phyloP scores from a whole-genome alignment of 345 rosid species.

The Heritiera fomes region DNA sequence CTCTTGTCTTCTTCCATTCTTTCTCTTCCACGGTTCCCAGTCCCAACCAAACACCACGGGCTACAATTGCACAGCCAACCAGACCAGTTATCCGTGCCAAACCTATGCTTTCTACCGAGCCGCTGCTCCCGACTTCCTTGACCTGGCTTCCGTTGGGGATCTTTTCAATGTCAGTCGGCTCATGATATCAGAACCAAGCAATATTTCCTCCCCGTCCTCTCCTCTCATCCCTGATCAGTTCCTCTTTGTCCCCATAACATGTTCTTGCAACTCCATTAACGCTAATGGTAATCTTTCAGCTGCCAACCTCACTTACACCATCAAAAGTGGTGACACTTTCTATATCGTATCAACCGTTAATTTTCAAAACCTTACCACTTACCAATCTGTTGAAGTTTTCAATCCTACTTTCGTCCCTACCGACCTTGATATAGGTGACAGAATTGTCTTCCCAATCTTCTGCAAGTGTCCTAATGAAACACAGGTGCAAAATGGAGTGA shows the following conservation, averaged over 20 bases:
- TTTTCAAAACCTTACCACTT: slow-evolving; percentile 61
- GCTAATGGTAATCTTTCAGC: slow-evolving; percentile 38
- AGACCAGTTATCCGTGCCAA: slow-evolving; percentile 52
- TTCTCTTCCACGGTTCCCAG: slow-evolving; percentile 19
- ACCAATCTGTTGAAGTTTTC: slow-evolving; percentile 57
- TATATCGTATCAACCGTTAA: slow-evolving; percentile 32
- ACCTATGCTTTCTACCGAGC: slow-evolving; percentile 61
- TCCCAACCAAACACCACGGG: slow-evolving; percentile 54
- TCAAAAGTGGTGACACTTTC: slow-evolving; percentile 46
- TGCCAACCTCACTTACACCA: slow-evolving; percentile 52
- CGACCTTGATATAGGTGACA: slow-evolving; percentile 38
- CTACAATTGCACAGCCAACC: slow-evolving; percentile 39
- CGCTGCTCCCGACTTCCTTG: slow-evolving; percentile 42
- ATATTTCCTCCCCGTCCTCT: slow-evolving; percentile 53
- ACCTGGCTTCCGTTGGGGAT: slow-evolving; percentile 60
- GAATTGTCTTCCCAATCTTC: slow-evolving; percentile 51
- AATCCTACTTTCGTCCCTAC: slow-evolving; percentile 56
- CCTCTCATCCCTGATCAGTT: slow-evolving; percentile 47
- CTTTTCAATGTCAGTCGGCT: slow-evolving; percentile 61
- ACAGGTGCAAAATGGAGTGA: slow-evolving; percentile 32
- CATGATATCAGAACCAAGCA: slow-evolving; percentile 62
- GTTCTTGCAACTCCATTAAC: slow-evolving; percentile 52
- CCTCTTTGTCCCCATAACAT: slow-evolving; percentile 59
- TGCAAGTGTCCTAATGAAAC: slow-evolving; percentile 63
- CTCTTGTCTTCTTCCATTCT: slow-evolving; percentile 30